Base-by-base conservation (phyloP, 768 basidiomycete species). In the Boletus vinaceobasis region DNA sequence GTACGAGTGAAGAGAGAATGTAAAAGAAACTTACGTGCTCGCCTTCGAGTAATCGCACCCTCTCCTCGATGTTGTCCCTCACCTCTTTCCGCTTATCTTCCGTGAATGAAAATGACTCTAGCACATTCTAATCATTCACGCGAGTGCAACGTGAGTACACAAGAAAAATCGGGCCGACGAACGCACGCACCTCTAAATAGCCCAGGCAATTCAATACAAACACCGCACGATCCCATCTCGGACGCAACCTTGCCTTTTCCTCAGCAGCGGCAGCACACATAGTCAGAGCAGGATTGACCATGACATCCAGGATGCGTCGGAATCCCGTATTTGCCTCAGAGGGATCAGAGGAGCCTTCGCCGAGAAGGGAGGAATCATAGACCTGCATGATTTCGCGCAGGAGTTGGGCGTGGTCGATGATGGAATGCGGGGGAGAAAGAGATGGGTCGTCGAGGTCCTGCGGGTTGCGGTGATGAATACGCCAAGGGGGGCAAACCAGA, bases 321-420 rank as follows among this genome's bases (percentile, higher is more conserved):
- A 69, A 67, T 19, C 65, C 58, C 7, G 52, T 48, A 19, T 3
- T 48, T 23, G 54, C 65, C 32, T 62, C 65, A 0, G 54, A 42
- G 14, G n/a, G 27, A 26, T 58, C 48, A 0, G 59, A 44, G 5
- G 45, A 37, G 0, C 59, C 56, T 31, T 85, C 83, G 10, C 85
- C 88, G 10, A 93, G 75, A 31, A 95, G 79, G 0, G 94, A 94
- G 0, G 89, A 88, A 33, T 90, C 85, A 68, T 96, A 95, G 6
- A 97, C 93, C 1, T 77, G 71, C 84, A 95, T 88, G 59, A 97
- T 84, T 68, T 98, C 93, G 13, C 89, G 85, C 9, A 98, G 77
- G 53, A 91, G 84, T 57, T 92, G 88, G 0, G 83, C 79, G 40
- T 93, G 86, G 60, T 97, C 93, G 33, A 93, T 80, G 19, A 98